phyloP scores from a whole-genome alignment of 495 filamentous ascomycete species.

The Aspergillus funiculosus region DNA sequence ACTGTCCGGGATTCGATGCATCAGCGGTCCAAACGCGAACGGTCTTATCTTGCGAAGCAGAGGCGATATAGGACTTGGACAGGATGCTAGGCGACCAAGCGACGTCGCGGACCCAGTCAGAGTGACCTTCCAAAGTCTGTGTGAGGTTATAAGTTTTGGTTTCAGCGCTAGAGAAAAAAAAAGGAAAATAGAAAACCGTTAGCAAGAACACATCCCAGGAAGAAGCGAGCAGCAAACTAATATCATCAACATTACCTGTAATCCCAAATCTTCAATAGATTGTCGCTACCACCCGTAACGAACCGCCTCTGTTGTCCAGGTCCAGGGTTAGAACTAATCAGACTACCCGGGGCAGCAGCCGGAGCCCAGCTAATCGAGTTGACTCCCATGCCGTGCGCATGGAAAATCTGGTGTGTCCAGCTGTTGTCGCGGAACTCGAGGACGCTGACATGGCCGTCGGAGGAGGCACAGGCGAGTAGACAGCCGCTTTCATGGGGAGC shows the following conservation, averaged over 20 bases:
- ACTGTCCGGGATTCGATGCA: conserved; percentile 55
- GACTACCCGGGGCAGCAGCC: conserved; percentile 66
- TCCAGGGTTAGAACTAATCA: conserved; percentile 64
- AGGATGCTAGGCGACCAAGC: conserved; percentile 93
- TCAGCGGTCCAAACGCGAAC: conserved; percentile 93
- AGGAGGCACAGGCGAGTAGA: conserved; percentile 87
- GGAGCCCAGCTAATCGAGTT: conserved; percentile 97
- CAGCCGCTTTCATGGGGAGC: conserved; percentile 94
- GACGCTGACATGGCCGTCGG: conserved; percentile 86
- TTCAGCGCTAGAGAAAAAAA: conserved; percentile 38
- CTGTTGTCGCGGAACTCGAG: conserved; percentile 93
- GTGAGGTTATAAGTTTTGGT: conserved; percentile 48
- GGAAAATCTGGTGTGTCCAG: conserved; percentile 80
- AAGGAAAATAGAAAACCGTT: conserved; percentile 1
- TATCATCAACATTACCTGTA: conserved; percentile 44
- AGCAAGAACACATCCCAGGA: neutral
- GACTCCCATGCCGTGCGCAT: conserved; percentile 85
- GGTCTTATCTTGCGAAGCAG: conserved; percentile 90
- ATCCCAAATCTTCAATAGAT: conserved; percentile 86
- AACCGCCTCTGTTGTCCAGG: conserved; percentile 65
- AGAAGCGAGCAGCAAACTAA: neutral
- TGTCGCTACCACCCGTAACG: conserved; percentile 91
- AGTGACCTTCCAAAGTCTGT: conserved; percentile 67
- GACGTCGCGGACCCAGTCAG: conserved; percentile 97
- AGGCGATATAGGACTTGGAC: conserved; percentile 91